Percentiles rank a stretch among this genome's conserved stretches.
Conservation (phyloP, 2,329 filamentous ascomycete species). For the Tothia fuscella region DNA sequence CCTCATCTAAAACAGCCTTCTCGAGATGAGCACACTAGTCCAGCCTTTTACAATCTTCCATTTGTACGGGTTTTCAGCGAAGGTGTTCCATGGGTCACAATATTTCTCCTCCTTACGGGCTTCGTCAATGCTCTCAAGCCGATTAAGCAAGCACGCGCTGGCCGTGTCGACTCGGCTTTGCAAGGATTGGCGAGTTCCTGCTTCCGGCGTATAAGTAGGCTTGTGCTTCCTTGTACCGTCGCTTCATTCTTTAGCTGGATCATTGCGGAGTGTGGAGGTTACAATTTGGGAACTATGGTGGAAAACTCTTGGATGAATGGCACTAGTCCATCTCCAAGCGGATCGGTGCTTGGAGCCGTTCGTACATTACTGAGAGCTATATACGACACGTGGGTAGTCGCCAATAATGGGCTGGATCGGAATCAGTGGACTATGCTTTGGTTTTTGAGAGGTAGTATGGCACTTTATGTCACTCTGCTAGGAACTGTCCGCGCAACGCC, state of each 20-base stretch:
- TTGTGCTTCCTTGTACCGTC: conserved; percentile 41
- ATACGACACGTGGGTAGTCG: conserved; percentile 38
- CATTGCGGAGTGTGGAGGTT: conserved; percentile 37
- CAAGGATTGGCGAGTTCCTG: conserved; percentile 40
- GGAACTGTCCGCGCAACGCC: conserved; percentile 38
- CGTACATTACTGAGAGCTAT: conserved; percentile 33
- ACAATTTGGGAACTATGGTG: conserved; percentile 34
- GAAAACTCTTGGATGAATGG: conserved; percentile 41
- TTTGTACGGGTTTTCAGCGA: conserved; percentile 45
- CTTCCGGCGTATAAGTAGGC: conserved; percentile 40
- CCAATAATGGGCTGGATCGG: conserved; percentile 40
- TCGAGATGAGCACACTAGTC: not conserved
- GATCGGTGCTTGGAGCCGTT: conserved; percentile 34
- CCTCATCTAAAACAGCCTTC: not conserved
- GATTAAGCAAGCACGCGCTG: conserved; percentile 36
- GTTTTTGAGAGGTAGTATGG: conserved; percentile 37
- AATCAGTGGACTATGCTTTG: conserved; percentile 44
- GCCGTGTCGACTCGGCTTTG: conserved; percentile 33
- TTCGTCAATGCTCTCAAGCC: conserved; percentile 46
- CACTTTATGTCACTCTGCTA: conserved; percentile 37
- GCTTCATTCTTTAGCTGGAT: conserved; percentile 39
- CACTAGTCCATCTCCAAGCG: conserved; percentile 33
- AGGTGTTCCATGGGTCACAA: conserved; percentile 42
- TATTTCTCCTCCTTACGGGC: conserved; percentile 44
- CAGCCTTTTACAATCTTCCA: conserved; percentile 26